phyloP scores from a whole-genome alignment of 1,284 basidiomycete species.

The Heterobasidion annosum region DNA sequence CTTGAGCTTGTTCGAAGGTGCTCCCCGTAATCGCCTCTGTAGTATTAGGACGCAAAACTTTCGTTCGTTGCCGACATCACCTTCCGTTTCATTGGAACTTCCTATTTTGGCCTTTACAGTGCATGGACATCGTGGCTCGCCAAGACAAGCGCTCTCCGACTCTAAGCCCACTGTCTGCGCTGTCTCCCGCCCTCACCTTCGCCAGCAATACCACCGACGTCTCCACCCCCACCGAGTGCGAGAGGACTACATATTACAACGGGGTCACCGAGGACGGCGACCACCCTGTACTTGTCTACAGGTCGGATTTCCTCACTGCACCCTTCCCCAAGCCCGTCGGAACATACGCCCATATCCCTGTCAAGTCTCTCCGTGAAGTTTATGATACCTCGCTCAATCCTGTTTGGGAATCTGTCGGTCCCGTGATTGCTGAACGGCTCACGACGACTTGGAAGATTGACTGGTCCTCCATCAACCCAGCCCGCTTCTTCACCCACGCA shows the following conservation, averaged over 20 bases:
- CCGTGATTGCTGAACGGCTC: slow-evolving; percentile 24
- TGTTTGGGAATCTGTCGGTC: slow-evolving; percentile 30
- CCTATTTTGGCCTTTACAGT: no score
- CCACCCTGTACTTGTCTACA: slow-evolving; percentile 30
- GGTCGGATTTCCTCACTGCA: slow-evolving; percentile 22
- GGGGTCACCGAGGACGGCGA: slow-evolving; percentile 23
- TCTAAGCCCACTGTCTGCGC: no score
- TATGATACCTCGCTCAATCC: slow-evolving; percentile 28
- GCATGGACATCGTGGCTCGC: no score
- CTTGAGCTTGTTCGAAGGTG: background rate
- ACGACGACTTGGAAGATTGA: slow-evolving; percentile 17
- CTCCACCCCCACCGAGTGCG: slow-evolving; percentile 14
- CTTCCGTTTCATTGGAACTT: no score
- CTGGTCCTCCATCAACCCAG: slow-evolving; percentile 25
- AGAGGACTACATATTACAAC: slow-evolving; percentile 24
- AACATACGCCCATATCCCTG: slow-evolving; percentile 20
- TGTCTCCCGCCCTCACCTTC: background rate
- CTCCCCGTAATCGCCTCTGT: no score
- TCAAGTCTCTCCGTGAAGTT: slow-evolving; percentile 29
- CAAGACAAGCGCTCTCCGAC: no score
- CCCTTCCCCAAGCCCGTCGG: slow-evolving; percentile 25
- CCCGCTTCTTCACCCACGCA: slow-evolving; percentile 29
- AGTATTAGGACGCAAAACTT: no score
- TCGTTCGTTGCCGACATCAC: no score
- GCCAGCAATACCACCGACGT: slow-evolving; percentile 11